A percentile compares a stretch with the other conserved stretches of the same genome.
phyloP scores from a whole-genome alignment of 352 stramenopile species.

The Globisporangium perplexum region DNA sequence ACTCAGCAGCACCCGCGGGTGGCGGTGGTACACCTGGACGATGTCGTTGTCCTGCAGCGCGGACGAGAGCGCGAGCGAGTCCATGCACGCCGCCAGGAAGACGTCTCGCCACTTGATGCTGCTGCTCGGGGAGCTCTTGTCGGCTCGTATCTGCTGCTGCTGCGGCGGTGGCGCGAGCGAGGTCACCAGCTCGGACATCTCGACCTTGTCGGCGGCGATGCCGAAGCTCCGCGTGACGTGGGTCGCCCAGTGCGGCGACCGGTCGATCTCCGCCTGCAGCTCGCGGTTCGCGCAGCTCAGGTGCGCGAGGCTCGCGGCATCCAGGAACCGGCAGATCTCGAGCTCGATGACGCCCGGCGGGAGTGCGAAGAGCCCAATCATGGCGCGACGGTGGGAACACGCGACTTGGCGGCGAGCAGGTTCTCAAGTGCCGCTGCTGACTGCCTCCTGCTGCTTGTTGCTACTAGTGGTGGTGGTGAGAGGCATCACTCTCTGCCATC shows the following conservation, averaged over 20 bases:
- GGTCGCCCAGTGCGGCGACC: slow-evolving; percentile 29
- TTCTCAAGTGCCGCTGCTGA: too few species aligned
- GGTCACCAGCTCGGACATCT: background rate
- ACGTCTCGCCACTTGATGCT: slow-evolving; percentile 36
- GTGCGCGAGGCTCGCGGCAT: slow-evolving; percentile 26
- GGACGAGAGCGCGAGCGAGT: slow-evolving; percentile 20
- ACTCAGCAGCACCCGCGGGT: slow-evolving; percentile 23
- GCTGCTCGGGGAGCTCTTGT: background rate
- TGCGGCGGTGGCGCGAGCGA: background rate
- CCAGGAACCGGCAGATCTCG: slow-evolving; percentile 40
- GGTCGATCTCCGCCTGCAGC: slow-evolving; percentile 25
- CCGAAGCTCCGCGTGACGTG: slow-evolving; percentile 40
- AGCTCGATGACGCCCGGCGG: slow-evolving; percentile 33
- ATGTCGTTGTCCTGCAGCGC: slow-evolving; percentile 27
- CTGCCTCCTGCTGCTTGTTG: too few species aligned
- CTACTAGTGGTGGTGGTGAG: background rate
- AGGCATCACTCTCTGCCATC: background rate
- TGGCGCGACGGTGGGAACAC: background rate
- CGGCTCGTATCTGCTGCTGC: background rate
- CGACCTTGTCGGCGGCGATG: slow-evolving; percentile 23
- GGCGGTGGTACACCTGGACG: slow-evolving; percentile 26
- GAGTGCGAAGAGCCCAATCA: slow-evolving; percentile 20
- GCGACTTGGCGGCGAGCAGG: too few species aligned
- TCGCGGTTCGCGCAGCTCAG: slow-evolving; percentile 29
- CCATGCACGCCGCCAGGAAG: slow-evolving; percentile 34